Conservation (phyloP, 176 grass and related monocot species). For the Aechmea fasciata region DNA sequence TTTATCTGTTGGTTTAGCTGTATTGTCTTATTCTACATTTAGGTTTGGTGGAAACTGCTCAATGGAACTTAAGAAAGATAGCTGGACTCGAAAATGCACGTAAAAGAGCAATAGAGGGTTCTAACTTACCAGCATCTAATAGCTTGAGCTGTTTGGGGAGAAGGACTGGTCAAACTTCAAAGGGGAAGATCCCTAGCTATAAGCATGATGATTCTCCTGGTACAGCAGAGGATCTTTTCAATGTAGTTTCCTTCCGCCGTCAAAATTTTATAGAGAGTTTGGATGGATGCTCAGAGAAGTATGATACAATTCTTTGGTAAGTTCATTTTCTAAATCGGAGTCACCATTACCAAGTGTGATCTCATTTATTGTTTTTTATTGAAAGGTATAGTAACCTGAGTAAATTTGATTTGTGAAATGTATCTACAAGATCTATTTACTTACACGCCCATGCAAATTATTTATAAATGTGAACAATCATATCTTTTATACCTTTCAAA, state of each 20-base stretch:
- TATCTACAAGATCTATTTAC: too few species aligned
- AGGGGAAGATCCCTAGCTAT: conserved; percentile 19
- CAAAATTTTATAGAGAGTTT: conserved; percentile 75
- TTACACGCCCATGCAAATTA: too few species aligned
- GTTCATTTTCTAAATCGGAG: conserved; percentile 10
- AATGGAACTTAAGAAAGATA: conserved; percentile 64
- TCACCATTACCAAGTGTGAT: too few species aligned
- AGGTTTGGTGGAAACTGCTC: conserved; percentile 81
- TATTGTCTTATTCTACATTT: neutral
- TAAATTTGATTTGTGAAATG: too few species aligned
- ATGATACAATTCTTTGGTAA: conserved; percentile 90
- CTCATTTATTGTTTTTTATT: neutral
- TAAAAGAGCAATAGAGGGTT: conserved; percentile 15
- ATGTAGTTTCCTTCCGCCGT: conserved; percentile 43
- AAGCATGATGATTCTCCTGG: conserved; percentile 3
- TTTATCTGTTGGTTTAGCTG: neutral
- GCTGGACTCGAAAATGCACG: conserved; percentile 21
- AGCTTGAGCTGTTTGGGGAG: conserved; percentile 15
- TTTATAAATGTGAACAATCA: too few species aligned
- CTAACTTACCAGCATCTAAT: conserved; percentile 12
- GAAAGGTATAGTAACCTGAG: too few species aligned
- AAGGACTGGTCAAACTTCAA: conserved; percentile 19
- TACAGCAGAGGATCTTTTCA: conserved; percentile 26
- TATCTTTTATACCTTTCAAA: too few species aligned
- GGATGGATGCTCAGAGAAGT: conserved; percentile 50